Conservation (phyloP, 202 grass and related monocot genomes). For the Setaria viridis region DNA sequence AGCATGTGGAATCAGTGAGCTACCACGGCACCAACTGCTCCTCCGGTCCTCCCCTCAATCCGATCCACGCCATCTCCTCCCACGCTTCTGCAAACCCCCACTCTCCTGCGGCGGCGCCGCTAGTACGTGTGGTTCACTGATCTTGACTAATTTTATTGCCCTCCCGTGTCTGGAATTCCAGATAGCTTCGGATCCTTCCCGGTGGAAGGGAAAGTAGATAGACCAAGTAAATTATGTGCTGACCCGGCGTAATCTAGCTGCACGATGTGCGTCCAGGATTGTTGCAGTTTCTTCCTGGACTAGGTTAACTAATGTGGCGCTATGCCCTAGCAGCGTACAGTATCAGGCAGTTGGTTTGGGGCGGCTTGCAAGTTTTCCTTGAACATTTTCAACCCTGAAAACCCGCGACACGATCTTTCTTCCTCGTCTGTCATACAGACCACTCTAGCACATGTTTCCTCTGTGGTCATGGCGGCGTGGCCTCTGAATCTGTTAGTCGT, state of each 20-base stretch:
- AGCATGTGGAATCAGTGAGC: slow-evolving; percentile 62
- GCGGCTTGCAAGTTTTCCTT: slow-evolving; percentile 6
- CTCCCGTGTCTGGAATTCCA: neutral
- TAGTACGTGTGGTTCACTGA: neutral
- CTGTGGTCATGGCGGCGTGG: neutral
- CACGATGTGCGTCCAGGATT: slow-evolving; percentile 9
- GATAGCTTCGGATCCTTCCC: neutral
- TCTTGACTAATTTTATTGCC: neutral
- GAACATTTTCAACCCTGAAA: slow-evolving; percentile 20
- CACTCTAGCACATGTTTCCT: neutral
- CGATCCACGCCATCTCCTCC: neutral
- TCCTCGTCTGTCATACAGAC: neutral
- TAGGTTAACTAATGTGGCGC: neutral
- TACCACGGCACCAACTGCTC: slow-evolving; percentile 46
- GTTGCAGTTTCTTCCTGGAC: neutral
- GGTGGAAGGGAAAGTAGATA: neutral
- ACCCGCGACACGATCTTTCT: slow-evolving; percentile 56
- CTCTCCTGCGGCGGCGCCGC: neutral
- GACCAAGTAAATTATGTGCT: neutral
- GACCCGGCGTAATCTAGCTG: slow-evolving; percentile 17
- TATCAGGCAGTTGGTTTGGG: neutral
- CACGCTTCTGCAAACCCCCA: neutral
- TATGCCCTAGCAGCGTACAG: neutral
- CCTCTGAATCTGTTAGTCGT: neutral
- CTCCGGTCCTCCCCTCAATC: neutral